Conservation (phyloP, 495 filamentous ascomycete species). For the Penicillium odoratum region DNA sequence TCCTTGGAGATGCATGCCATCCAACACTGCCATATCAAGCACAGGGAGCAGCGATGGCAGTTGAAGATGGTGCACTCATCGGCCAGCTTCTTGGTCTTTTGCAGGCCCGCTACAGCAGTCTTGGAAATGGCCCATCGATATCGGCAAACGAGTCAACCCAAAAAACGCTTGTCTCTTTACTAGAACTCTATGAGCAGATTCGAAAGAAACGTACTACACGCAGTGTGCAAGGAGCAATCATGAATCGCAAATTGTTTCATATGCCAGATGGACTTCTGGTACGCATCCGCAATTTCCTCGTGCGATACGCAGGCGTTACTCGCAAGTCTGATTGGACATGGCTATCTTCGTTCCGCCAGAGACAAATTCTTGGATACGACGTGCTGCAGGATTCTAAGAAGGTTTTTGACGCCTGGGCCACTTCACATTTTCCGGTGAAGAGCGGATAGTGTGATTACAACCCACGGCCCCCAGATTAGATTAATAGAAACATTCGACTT, state of each 20-base stretch:
- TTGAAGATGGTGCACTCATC: conserved; percentile 47
- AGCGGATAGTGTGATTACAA: background rate
- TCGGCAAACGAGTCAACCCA: conserved; percentile 27
- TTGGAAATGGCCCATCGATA: background rate
- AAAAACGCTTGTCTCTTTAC: conserved; percentile 19
- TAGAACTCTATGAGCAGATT: conserved; percentile 55
- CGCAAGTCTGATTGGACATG: conserved; percentile 22
- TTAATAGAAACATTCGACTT: background rate
- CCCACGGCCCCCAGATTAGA: background rate
- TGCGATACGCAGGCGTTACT: conserved; percentile 15
- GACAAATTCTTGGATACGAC: conserved; percentile 17
- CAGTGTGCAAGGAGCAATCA: conserved; percentile 46
- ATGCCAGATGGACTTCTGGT: conserved; percentile 51
- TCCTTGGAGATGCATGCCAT: conserved; percentile 60
- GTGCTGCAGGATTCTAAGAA: conserved; percentile 5
- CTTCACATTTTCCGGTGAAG: background rate
- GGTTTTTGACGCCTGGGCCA: conserved; percentile 10
- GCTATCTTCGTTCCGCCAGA: conserved; percentile 14
- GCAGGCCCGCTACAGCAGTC: background rate
- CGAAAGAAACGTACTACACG: conserved; percentile 55
- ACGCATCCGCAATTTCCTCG: conserved; percentile 35
- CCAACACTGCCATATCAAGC: conserved; percentile 60
- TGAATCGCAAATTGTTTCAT: conserved; percentile 55
- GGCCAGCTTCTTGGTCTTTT: conserved; percentile 35
- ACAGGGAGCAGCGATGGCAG: conserved; percentile 41